Evolutionary conservation across 2,329 filamentous ascomycete species (phyloP), one percentile per base, ranked within the genome.

Genomic region (Fusarium euwallaceae): DNA sequence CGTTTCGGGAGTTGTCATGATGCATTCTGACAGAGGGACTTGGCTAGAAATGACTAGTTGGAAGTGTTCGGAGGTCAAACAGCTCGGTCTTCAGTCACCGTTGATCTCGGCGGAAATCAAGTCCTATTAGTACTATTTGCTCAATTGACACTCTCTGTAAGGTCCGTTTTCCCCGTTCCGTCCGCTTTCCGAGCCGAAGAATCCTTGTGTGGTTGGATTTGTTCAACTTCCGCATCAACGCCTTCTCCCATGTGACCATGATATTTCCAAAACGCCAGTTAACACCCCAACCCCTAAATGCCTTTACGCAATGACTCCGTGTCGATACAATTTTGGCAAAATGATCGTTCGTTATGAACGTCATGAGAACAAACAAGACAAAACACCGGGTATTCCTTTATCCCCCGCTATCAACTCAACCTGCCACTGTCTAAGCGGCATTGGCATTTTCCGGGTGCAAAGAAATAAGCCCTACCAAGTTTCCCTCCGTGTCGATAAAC

Each of bases 401-500:
- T 69, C 76, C 76, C 56, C 62, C 32, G 41, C 29, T 61, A n/a
- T 66, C 29, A 24, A 69, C 37, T 51, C 45, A 51, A 51, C 16
- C 24, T 36, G 48, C 48, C 24, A 29, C 55, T 45, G 34, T 61
- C 72, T 62, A 64, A 59, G 60, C 58, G 64, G 72, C 61, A 64
- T 58, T 70, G 53, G 64, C 73, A 73, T 72, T 73, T 64, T 74
- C 75, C 48, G 73, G 67, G 41, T 78, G 77, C 36, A 75, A 67
- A 24, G 77, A 66, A 43, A 78, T 68, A 29, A 78, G 70, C 10
- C 77, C 77, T 65, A 78, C 68, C 61, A 78, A 29, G 69, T 78
- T 78, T 24, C 77, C 77, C 24, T 78, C 77, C n/a, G 77, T 64
- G 29, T 78, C 77, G 41, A 79, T 66, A 59, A 78, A 78, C 71